Percentiles rank a stretch among this genome's conserved stretches.
These are phyloP conservation scores for Microglena sp. DNA, from an alignment of 139 green algal genomes.

Conservation along the genomic window DNA sequence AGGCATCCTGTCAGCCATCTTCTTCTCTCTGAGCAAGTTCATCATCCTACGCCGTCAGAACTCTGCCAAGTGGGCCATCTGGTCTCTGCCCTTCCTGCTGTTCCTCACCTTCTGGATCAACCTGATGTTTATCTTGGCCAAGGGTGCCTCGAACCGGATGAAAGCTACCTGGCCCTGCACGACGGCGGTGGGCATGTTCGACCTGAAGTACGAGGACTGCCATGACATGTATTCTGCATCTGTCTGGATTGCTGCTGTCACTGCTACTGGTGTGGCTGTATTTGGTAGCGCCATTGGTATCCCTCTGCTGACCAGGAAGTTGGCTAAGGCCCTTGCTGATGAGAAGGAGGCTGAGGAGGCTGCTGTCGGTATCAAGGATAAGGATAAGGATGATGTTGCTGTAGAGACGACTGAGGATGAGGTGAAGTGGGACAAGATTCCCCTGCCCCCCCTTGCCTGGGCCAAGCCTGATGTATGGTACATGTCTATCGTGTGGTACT, in stretches of 20 bases:
- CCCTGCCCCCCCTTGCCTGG: too few relatives aligned
- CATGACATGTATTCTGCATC: constrained; percentile 5
- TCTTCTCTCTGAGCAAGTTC: constrained; percentile 16
- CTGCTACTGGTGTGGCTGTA: neutral
- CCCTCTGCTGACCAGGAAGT: neutral
- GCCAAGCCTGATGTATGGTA: too few relatives aligned
- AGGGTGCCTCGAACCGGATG: constrained; percentile 8
- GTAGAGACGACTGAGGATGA: neutral
- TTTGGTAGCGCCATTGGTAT: neutral
- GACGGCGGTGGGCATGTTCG: neutral
- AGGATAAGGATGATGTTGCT: neutral
- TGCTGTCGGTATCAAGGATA: constrained; percentile 6
- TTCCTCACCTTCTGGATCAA: constrained; percentile 34
- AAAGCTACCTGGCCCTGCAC: constrained; percentile 4
- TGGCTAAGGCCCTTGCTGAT: neutral
- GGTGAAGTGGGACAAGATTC: too few relatives aligned
- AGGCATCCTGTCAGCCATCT: constrained; percentile 8
- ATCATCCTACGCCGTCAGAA: constrained; percentile 25
- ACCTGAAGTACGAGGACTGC: constrained; percentile 10
- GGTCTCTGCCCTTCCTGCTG: constrained; percentile 25
- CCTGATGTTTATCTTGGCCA: constrained; percentile 28
- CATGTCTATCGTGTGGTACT: too few relatives aligned
- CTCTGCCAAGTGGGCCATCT: constrained; percentile 20
- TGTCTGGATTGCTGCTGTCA: constrained; percentile 8
- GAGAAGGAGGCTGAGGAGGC: neutral